A percentile compares a stretch with the other conserved stretches of the same genome.
Conservation (phyloP, 2,329 filamentous ascomycete genomes). For the Corinectria fuckeliana region DNA sequence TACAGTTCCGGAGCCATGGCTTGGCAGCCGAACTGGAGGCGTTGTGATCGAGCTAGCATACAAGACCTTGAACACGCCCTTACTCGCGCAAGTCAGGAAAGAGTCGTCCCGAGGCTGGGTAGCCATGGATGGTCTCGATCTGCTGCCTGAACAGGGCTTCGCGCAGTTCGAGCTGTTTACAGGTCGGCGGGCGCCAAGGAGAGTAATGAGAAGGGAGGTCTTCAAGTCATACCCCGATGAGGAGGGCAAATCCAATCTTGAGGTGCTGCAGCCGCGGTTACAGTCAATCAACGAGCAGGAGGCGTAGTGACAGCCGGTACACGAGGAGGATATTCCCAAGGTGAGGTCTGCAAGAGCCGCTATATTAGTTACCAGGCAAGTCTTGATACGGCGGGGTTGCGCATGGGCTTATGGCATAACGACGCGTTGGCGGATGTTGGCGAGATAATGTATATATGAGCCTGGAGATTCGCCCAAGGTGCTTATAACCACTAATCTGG, state of each 20-base stretch:
- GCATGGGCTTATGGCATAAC: slow-evolving; percentile 1
- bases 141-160: slow-evolving; percentile 79
- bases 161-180: slow-evolving; percentile 85
- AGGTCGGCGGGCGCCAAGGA: slow-evolving; percentile 58
- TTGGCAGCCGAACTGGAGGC: slow-evolving; percentile 75
- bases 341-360: background rate
- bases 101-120: slow-evolving; percentile 72
- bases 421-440: slow-evolving; percentile 1
- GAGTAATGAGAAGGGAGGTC: slow-evolving; percentile 73
- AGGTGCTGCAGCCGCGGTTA: slow-evolving; percentile 46
- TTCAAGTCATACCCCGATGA: slow-evolving; percentile 53
- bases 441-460: slow-evolving; percentile 1
- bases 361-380: slow-evolving; percentile 1
- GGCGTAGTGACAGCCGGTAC: slow-evolving; percentile 18
- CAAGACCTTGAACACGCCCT: slow-evolving; percentile 73
- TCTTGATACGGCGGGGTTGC: background rate
- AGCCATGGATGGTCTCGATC: slow-evolving; percentile 75
- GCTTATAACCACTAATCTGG: background rate
- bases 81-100: slow-evolving; percentile 70
- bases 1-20: slow-evolving; percentile 71
- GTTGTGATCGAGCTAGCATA: slow-evolving; percentile 80
- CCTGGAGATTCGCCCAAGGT: background rate
- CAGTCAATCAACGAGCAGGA: slow-evolving; percentile 39
- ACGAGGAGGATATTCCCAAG: too few relatives aligned
- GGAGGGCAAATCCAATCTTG: slow-evolving; percentile 47